These are phyloP conservation scores for Tetradesmus lagerheimii DNA, from an alignment of 139 green algal species.

Conservation along the genomic window DNA sequence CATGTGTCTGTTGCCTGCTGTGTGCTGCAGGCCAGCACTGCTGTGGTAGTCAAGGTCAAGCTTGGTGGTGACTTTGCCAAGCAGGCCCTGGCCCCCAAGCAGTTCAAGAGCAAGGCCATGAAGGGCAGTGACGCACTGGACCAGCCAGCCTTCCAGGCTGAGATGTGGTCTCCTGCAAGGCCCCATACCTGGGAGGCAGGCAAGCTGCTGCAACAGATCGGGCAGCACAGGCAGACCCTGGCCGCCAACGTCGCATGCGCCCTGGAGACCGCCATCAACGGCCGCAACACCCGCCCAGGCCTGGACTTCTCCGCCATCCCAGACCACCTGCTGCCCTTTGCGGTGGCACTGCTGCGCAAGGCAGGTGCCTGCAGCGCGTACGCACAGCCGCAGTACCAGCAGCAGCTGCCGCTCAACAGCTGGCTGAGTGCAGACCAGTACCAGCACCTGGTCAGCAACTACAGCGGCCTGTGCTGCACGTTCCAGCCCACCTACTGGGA, in stretches of 20 bases:
- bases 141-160: background rate
- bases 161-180: background rate
- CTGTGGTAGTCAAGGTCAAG: background rate
- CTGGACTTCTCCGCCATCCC: background rate
- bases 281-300: background rate
- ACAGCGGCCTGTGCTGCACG: background rate
- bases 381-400: background rate
- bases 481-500: background rate
- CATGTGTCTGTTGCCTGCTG: no score
- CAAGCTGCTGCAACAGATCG: background rate
- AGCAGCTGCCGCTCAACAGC: background rate
- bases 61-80: background rate
- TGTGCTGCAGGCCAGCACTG: background rate
- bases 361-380: background rate
- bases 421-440: background rate
- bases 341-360: background rate
- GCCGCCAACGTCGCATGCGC: background rate
- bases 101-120: background rate
- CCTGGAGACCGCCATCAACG: background rate
- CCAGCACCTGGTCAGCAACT: background rate
- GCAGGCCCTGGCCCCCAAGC: background rate
- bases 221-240: background rate
- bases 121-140: background rate
- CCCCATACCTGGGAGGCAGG: background rate
- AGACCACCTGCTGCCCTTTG: background rate